Base-by-base conservation (phyloP, 805 yeast genomes). In the Wickerhamiella sergipiensis region DNA sequence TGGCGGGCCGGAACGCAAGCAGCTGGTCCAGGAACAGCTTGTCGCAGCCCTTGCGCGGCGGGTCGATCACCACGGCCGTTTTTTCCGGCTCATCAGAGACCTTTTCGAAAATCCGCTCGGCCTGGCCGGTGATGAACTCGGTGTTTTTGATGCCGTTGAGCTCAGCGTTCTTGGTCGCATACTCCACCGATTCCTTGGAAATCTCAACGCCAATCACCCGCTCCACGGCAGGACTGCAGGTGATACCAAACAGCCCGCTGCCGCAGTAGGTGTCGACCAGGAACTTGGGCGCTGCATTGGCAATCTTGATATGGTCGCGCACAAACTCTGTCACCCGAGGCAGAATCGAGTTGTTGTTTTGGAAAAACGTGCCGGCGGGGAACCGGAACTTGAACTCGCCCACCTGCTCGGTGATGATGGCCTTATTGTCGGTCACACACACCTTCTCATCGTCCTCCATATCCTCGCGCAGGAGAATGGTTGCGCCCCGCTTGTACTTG, bases 41-140 rank as follows among this genome's bases (percentile, higher is more conserved):
- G 65, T 89, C 97, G 67, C 97, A 90, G 1, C 98, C 98, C 66
- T 90, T 92, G 65, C 98, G 80, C 43, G 97, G 95, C 3, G 98
- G 98, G 66, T 92, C 98, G 61, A 92, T 76, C 52, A 92, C 88
- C 38, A 92, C 92, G 10, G 95, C 80, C 0, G 97, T 92, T 59
- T 80, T 71, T 45, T 75, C 78, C 39, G 77, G 73, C 7, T 95
- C 94, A 3, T 87, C 78, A 54, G 55, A 53, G 26, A 68, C 69
- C 52, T 79, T 78, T 48, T 76, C 84, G 66, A 92, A 92, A 53
- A 92, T 81, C 65, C 80, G 77, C 65, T 89, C 96, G 1, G 97
- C 97, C 63, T 88, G 85, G 33, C 97, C 98, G 24, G 80, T 86
- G 38, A 90, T 79, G 61, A 90, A 92, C 42, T 74, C 77, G 52